Evolutionary conservation across 441 rosid species (phyloP).

Genomic region (Isatis lusitanica): DNA sequence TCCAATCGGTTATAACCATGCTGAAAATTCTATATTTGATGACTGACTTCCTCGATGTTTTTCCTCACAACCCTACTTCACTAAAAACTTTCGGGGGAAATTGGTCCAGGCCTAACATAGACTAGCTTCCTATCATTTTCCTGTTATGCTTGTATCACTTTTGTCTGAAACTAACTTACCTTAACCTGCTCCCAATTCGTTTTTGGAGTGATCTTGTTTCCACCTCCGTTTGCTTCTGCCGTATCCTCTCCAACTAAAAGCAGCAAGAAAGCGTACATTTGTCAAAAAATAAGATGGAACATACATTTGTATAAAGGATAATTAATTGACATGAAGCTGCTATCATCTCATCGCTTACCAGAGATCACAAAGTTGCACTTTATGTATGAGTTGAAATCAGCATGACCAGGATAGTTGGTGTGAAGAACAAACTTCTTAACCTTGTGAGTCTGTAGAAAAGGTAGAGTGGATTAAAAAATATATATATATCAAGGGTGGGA

Average conservation of each 20-base stretch:
- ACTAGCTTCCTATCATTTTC: conserved; percentile 19
- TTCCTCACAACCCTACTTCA: neutral
- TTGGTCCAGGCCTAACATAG: conserved; percentile 8
- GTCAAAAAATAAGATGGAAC: neutral
- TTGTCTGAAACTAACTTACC: conserved; percentile 43
- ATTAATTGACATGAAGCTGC: conserved; percentile 24
- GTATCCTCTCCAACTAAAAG: conserved; percentile 48
- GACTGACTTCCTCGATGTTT: neutral
- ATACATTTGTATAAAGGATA: neutral
- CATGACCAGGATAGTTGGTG: conserved; percentile 97
- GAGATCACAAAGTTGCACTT: conserved; percentile 86
- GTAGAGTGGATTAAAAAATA: neutral
- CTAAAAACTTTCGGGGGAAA: neutral
- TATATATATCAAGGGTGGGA: conserved; percentile 12
- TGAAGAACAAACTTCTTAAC: conserved; percentile 95
- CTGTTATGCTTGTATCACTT: neutral
- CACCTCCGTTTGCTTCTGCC: conserved; percentile 53
- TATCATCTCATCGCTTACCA: conserved; percentile 47
- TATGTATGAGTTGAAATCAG: conserved; percentile 93
- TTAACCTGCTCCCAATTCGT: conserved; percentile 97
- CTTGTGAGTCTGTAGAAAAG: conserved; percentile 76
- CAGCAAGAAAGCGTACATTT: conserved; percentile 6
- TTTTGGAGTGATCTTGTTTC: conserved; percentile 72
- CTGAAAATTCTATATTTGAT: conserved; percentile 3
- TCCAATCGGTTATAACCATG: neutral